phyloP scores from a whole-genome alignment of 208 protist species.

The Acanthamoeba sp. region DNA sequence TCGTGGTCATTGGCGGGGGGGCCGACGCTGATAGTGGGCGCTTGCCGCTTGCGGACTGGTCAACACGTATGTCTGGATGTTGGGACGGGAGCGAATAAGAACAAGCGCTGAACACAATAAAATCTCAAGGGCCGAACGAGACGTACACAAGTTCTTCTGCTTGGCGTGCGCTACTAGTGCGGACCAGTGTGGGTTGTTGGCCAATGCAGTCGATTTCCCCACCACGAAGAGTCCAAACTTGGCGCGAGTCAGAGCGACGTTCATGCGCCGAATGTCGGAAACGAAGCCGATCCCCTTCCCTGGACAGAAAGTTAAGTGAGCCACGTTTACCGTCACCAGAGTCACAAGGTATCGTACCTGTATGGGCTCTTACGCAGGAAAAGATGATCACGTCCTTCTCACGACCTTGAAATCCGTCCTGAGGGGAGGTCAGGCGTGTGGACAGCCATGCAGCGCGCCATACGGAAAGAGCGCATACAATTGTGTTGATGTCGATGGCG shows the following conservation, averaged over 20 bases:
- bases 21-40: background rate
- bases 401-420: slow-evolving; percentile 89
- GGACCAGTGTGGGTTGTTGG: slow-evolving; percentile 76
- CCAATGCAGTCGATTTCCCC: slow-evolving; percentile 78
- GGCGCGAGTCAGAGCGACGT: slow-evolving; percentile 90
- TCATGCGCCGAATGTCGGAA: slow-evolving; percentile 88
- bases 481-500: slow-evolving; percentile 81
- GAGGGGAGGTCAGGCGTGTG: background rate
- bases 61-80: background rate
- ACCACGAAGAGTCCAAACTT: slow-evolving; percentile 81
- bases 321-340: background rate
- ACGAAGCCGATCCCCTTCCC: slow-evolving; percentile 88
- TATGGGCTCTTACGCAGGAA: slow-evolving; percentile 86
- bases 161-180: slow-evolving; percentile 70
- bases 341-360: background rate
- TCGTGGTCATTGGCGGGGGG: background rate
- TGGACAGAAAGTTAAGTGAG: background rate
- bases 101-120: background rate
- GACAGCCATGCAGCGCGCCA: too few species aligned
- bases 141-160: slow-evolving; percentile 25
- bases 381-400: slow-evolving; percentile 92
- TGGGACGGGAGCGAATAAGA: background rate
- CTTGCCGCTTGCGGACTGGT: background rate
- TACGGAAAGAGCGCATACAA: slow-evolving; percentile 77
- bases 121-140: background rate